These are phyloP conservation scores for Gleditsia sinensis DNA, from an alignment of 306 rosid genomes.

Conservation along the genomic window DNA sequence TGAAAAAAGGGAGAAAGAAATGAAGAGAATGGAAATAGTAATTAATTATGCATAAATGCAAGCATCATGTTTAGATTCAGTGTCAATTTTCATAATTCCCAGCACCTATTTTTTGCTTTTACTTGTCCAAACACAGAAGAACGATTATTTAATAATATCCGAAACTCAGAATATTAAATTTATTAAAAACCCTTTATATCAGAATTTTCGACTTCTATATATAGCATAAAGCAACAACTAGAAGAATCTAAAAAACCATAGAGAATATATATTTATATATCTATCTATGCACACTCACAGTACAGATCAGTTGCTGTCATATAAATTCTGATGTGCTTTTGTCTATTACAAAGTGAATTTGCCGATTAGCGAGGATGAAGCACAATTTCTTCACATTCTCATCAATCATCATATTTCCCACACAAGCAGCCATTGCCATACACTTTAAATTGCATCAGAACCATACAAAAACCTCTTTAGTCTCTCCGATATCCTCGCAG, in stretches of 20 bases:
- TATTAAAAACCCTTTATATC: neutral
- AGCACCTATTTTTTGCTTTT: neutral
- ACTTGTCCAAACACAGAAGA: neutral
- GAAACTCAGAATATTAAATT: too few species aligned
- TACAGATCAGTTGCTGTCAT: too few species aligned
- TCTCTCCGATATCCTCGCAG: slow-evolving; percentile 55
- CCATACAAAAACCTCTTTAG: slow-evolving; percentile 45
- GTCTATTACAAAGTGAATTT: too few species aligned
- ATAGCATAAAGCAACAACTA: neutral
- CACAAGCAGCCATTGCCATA: neutral
- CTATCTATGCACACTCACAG: too few species aligned
- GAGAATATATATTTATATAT: too few species aligned
- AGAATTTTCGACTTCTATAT: neutral
- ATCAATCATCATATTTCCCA: too few species aligned
- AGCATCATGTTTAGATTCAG: neutral
- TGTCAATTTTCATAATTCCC: neutral
- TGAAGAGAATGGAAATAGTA: neutral
- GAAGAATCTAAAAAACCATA: slow-evolving; percentile 2
- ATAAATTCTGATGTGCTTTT: too few species aligned
- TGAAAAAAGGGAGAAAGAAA: too few species aligned
- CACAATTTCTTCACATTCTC: too few species aligned
- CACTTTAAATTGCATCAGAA: slow-evolving; percentile 17
- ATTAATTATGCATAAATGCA: neutral
- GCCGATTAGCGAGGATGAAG: neutral
- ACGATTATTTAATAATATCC: neutral